Base-by-base conservation (phyloP, 192 early-diverging fungal genomes). In the Coemansia sp. region DNA sequence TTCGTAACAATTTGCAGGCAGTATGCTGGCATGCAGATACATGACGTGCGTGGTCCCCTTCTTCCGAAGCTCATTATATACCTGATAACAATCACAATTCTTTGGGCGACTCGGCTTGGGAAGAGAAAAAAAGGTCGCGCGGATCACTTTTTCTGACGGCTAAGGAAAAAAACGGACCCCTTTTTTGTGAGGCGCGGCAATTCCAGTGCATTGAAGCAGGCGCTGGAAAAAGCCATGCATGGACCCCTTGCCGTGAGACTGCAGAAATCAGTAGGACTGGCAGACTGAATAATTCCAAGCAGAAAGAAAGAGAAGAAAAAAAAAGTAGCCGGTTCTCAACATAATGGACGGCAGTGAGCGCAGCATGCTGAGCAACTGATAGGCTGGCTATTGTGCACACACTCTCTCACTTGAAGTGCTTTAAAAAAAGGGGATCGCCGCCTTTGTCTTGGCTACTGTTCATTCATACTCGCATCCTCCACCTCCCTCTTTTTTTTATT, bases 401-500 rank as follows among this genome's bases (percentile, higher is more conserved):
- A 5, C 44, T 46, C 43, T 16, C 16, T 24, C 50, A 5, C 27
- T 55, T 55, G 22, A 31, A 55, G 18, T 7, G 9, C 24, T 55
- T 55, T 55, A 31, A 55, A 55, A 55, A 27, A 27, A 50, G 49
- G 49, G 27, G 53, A 55, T 55, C 53, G 27, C 53, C 53, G 22
- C 53, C 53, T 55, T 55, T 55, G 53, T 55, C 53, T 55, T 55
- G 29, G 53, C 53, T 55, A 55, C 53, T 55, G 53, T 13, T 1
- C 52, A 55, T 55, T 55, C 53, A 55, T 31, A 55, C 27, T 55
- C 24, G 24, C 24, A 24, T 24, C 24, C 24, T 24, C 24, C 24
- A 24, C 24, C 24, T 24, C 24, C 24, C 24, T 24, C 24, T 24
- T 24, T 24, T 24, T 24, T 24, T 24, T 24, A 24, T 13, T 55